These are phyloP conservation scores for Tricholoma matsutake DNA, from an alignment of 768 basidiomycete genomes.

Conservation along the genomic window DNA sequence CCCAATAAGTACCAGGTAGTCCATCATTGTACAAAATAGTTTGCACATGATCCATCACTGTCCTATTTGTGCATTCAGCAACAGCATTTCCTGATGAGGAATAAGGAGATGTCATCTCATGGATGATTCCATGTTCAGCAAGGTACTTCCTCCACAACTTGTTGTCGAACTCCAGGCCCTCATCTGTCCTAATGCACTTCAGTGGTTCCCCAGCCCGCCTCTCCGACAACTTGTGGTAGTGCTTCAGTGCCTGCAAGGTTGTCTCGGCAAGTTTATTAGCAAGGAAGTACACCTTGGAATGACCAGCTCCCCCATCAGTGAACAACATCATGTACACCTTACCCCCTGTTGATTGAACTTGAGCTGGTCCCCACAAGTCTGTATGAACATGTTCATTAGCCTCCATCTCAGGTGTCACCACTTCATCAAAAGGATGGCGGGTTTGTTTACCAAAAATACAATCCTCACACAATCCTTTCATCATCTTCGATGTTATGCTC, in stretches of 20 bases:
- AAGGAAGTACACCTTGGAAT: conserved; percentile 17
- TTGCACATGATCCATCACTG: conserved; percentile 15
- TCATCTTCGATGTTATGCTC: conserved; percentile 11
- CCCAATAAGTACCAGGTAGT: conserved; percentile 13
- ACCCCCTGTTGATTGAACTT: conserved; percentile 13
- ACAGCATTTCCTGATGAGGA: too few relatives aligned
- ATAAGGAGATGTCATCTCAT: conserved; percentile 10
- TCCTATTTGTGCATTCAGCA: conserved; percentile 18
- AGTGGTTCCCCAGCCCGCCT: conserved; percentile 13
- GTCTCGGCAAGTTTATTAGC: conserved; percentile 18
- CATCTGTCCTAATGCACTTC: conserved; percentile 15
- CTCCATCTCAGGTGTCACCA: conserved; percentile 10
- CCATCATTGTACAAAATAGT: conserved; percentile 17
- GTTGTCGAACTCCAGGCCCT: conserved; percentile 27
- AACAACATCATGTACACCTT: conserved; percentile 22
- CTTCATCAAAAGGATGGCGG: conserved; percentile 19
- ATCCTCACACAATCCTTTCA: conserved; percentile 1
- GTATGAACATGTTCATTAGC: conserved; percentile 2
- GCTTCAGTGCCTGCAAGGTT: background rate
- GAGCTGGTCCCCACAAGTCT: conserved; percentile 24
- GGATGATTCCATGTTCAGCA: conserved; percentile 20
- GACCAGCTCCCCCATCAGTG: conserved; percentile 17
- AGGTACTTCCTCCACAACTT: conserved; percentile 12
- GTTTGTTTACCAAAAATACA: conserved; percentile 26
- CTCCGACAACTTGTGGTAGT: conserved; percentile 12